Percentiles rank a stretch among this genome's conserved stretches.
phyloP scores from a whole-genome alignment of 1,284 basidiomycete species.

The Irpex sp. region DNA sequence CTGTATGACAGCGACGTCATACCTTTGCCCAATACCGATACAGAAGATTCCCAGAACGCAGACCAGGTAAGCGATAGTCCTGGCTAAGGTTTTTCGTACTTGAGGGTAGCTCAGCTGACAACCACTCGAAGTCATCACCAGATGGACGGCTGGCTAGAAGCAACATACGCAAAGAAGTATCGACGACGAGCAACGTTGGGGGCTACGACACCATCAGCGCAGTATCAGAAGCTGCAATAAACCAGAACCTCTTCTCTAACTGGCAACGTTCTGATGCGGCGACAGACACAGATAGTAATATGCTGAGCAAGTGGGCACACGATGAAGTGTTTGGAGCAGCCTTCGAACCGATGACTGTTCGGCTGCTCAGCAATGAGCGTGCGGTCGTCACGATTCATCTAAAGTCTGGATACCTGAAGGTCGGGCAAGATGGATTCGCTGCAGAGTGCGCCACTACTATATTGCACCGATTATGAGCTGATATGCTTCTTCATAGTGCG shows the following conservation, averaged over 20 bases:
- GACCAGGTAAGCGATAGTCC: background rate
- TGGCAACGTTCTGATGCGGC: constrained; percentile 4
- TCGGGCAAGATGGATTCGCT: background rate
- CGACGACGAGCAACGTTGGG: constrained; percentile 18
- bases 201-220: constrained; percentile 29
- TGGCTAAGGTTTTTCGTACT: background rate
- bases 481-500: background rate
- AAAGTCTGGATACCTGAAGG: constrained; percentile 6
- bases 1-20: background rate
- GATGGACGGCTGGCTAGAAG: background rate
- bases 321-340: constrained; percentile 22
- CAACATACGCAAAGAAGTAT: constrained; percentile 16
- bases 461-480: background rate
- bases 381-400: constrained; percentile 13
- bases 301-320: constrained; percentile 19
- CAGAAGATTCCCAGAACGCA: constrained; percentile 1
- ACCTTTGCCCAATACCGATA: background rate
- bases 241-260: constrained; percentile 21
- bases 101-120: background rate
- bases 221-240: constrained; percentile 26
- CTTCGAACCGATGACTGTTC: constrained; percentile 20
- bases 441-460: background rate
- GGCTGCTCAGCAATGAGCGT: constrained; percentile 12
- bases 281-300: background rate
- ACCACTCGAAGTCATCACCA: background rate